Evolutionary conservation across 1,139 yeast species (phyloP), one percentile per base, ranked within the genome.

Genomic region (Saccharomyces hybrid): DNA sequence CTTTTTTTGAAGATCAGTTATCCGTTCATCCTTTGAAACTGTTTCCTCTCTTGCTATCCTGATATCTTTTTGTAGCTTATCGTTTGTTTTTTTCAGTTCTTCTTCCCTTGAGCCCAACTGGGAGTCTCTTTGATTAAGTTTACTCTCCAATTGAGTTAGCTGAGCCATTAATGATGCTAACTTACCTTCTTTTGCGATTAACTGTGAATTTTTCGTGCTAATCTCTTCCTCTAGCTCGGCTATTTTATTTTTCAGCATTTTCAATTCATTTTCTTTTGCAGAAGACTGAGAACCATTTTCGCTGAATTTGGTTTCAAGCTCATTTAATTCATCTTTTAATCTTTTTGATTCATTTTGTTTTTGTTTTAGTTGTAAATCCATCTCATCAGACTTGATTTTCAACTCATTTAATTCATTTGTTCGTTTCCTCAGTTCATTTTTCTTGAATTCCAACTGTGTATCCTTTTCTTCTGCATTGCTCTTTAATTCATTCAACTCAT

Each of bases 351-450:
- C 51, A 13, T 52, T 51, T 23, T 57, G 53, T 23, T 54, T 53
- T 9, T 53, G 47, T 32, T 51, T 52, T 28, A 57, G 44, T n/a
- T 50, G 47, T 2, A 48, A n/a, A 16, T 53, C 55, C 13, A 51
- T 23, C 28, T 28, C 31, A 28, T 46, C 23, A 8, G 48, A 14
- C 48, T 46, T 11, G 13, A 16, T 50, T 56, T 73, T 64, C 38
- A 76, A 65, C 11, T 61, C 63, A 5, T 64, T 65, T 51, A 78
- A 71, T 50, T 55, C 55, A 16, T 59, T 57, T 25, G 52, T 55
- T 8, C 54, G 51, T 7, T 44, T 50, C 31, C 47, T 51, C 53
- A 34, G 31, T n/a, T 51, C 55, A 49, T 46, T 53, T 52, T 42
- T 54, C 46, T 48, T 52, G 34, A 51, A 46, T n/a, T 54, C 47